These are phyloP conservation scores for Tetradesmus obliquus DNA, from an alignment of 139 green algal species.

Conservation along the genomic window DNA sequence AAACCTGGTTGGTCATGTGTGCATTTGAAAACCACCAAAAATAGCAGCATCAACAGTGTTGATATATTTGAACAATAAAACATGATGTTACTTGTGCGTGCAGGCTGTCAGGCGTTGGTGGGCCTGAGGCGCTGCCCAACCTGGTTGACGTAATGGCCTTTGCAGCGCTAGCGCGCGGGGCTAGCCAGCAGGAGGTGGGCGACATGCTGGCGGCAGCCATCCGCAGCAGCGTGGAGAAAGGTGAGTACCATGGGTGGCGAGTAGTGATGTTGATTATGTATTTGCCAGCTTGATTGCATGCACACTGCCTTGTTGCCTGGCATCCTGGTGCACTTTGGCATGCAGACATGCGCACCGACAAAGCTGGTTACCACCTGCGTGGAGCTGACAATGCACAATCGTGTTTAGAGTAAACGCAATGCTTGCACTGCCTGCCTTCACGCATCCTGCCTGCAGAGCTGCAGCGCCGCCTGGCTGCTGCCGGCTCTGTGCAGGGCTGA, in stretches of 20 bases:
- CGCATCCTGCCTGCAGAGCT: background rate
- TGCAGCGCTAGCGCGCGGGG: constrained; percentile 3
- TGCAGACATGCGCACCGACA: background rate
- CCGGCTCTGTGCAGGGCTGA: background rate
- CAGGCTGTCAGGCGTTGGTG: constrained; percentile 1
- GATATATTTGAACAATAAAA: too few relatives aligned
- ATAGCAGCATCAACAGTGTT: too few relatives aligned
- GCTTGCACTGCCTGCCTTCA: background rate
- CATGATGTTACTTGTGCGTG: too few relatives aligned
- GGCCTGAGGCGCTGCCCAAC: background rate
- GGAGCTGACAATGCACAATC: too few relatives aligned
- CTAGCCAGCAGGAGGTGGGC: constrained; percentile 2
- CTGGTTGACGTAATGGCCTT: constrained; percentile 37
- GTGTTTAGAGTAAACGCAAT: too few relatives aligned
- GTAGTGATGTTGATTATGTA: too few relatives aligned
- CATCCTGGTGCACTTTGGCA: background rate
- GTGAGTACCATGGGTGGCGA: background rate
- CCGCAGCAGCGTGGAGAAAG: constrained; percentile 39
- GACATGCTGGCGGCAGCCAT: constrained; percentile 29
- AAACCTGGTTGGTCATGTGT: background rate
- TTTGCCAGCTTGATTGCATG: too few relatives aligned
- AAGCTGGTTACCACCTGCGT: background rate
- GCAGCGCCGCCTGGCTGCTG: background rate
- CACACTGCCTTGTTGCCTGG: background rate
- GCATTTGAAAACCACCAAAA: background rate